These are phyloP conservation scores for Tylopilus plumbeoviolaceoides DNA, from an alignment of 768 basidiomycete species.

Conservation along the genomic window DNA sequence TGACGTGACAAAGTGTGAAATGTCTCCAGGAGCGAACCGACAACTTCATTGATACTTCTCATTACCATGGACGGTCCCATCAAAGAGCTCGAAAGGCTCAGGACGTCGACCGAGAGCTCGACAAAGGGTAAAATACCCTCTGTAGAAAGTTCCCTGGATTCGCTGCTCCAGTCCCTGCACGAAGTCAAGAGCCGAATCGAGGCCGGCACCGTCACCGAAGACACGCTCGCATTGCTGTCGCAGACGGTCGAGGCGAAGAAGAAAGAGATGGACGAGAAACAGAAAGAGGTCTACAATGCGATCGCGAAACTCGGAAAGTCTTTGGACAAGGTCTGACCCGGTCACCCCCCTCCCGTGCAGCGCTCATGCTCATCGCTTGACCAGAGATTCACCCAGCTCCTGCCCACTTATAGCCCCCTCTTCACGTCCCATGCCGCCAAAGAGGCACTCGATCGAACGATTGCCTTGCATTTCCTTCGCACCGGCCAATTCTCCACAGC, in stretches of 20 bases:
- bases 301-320: constrained; percentile 78
- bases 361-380: constrained; percentile 6
- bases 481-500: constrained; percentile 80
- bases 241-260: constrained; percentile 64
- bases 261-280: constrained; percentile 82
- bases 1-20: constrained; percentile 22
- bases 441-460: constrained; percentile 59
- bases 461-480: constrained; percentile 74
- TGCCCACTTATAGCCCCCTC: constrained; percentile 65
- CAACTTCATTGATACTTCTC: neutral
- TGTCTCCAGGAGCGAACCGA: neutral
- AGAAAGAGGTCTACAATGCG: constrained; percentile 84
- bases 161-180: constrained; percentile 54
- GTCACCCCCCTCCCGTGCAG: neutral
- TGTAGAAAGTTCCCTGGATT: constrained; percentile 58
- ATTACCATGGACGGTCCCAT: constrained; percentile 63
- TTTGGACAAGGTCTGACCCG: constrained; percentile 75
- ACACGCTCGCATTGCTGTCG: constrained; percentile 46
- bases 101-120: constrained; percentile 49
- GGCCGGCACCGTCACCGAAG: constrained; percentile 45
- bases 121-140: constrained; percentile 52
- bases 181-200: constrained; percentile 52
- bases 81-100: constrained; percentile 78
- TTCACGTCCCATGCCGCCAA: constrained; percentile 61
- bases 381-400: constrained; percentile 56